These are phyloP conservation scores for Trichoderma pleuroti DNA, from an alignment of 2,329 filamentous ascomycete genomes.

Conservation along the genomic window DNA sequence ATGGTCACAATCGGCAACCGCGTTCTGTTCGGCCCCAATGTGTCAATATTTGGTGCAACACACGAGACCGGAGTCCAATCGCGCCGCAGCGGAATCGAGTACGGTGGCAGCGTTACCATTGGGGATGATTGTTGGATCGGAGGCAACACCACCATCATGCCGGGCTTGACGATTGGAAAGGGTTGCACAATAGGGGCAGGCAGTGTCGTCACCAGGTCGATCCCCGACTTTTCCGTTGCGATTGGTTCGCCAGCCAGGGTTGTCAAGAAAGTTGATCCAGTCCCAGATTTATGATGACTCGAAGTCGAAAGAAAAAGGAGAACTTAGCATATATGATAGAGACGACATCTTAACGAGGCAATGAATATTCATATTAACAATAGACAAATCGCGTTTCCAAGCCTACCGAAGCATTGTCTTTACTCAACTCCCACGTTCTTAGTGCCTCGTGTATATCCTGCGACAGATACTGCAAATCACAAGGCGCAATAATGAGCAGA, in stretches of 20 bases:
- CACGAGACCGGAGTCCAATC: constrained; percentile 63
- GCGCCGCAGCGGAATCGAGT: constrained; percentile 46
- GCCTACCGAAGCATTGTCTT: background rate
- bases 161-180: constrained; percentile 51
- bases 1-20: constrained; percentile 66
- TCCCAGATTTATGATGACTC: constrained; percentile 29
- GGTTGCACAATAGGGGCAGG: constrained; percentile 50
- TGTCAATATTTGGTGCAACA: constrained; percentile 66
- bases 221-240: constrained; percentile 47
- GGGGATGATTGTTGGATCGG: constrained; percentile 56
- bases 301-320: background rate
- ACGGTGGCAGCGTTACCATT: constrained; percentile 44
- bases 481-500: background rate
- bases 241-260: constrained; percentile 48
- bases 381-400: background rate
- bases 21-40: constrained; percentile 68
- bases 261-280: constrained; percentile 43
- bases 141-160: constrained; percentile 46
- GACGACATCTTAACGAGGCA: constrained; percentile 6
- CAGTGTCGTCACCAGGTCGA: constrained; percentile 47
- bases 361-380: background rate
- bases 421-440: background rate
- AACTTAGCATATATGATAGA: background rate
- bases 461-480: background rate
- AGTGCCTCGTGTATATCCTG: background rate